Evolutionary conservation across 768 basidiomycete genomes (phyloP), one percentile per base, ranked within the genome.

Genomic region (Filobasidium wieringae): DNA sequence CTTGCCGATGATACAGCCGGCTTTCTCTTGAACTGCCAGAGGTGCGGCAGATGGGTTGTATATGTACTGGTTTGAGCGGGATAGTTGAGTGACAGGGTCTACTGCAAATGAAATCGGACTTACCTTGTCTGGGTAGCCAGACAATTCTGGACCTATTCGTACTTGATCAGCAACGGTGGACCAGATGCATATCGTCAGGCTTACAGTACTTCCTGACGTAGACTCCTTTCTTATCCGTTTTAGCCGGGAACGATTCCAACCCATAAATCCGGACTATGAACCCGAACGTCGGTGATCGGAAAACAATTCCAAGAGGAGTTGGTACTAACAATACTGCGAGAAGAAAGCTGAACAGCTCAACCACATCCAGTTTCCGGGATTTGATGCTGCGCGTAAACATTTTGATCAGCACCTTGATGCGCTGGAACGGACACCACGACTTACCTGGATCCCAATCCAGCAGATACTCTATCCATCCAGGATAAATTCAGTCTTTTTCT

Each of bases 331-430:
- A 57, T 68, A 71, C 47, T 68, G 68, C 0, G 67, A 66, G 61
- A 72, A 75, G 68, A 74, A 75, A 1, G 74, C 74, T 1, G 71
- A 72, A 30, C 73, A 72, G 7, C 65, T 66, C 17, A 76, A 61
- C 75, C 75, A 76, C 74, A 74, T 74, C 75, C 75, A 74, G 55
- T 74, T 74, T 0, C 71, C 73, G 15, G 70, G 64, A 65, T 69
- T 58, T 17, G 57, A 58, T 27, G 57, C 57, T 53, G 43, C 7
- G 6, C 27, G 8, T 7, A 39, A 29, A 11, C 3, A 6, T n/a
- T 14, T 11, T 15, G 22, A 4, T 2, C n/a, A 17, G 27, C 4
- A 19, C 15, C 6, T 0, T 22, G 30, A 41, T 4, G 40, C 17
- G 30, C 17, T 22, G 40, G 36, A 30, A 9, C 12, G 32, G 49